Evolutionary conservation across 2,329 filamentous ascomycete genomes (phyloP).

Genomic region (Trichocomaceae sp.): DNA sequence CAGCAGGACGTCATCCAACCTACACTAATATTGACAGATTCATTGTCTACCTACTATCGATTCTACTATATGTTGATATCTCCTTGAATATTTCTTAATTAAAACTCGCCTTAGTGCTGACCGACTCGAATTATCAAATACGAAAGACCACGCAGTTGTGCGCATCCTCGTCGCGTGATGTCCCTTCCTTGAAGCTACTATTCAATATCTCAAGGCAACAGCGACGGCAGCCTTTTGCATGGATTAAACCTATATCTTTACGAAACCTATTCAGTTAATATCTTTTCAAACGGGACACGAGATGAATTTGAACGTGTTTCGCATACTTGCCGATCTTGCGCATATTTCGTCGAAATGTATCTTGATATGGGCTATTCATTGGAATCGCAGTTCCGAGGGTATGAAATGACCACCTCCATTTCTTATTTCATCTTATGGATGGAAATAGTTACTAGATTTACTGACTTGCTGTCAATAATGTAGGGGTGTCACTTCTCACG

Average conservation of each 20-base stretch:
- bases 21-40: not conserved
- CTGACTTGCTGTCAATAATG: conserved; percentile 15
- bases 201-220: not conserved
- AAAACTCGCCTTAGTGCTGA: not conserved
- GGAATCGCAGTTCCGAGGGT: conserved; percentile 81
- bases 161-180: not conserved
- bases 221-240: not conserved
- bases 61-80: not conserved
- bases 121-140: not conserved
- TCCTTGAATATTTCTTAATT: not conserved
- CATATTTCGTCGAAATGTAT: conserved; percentile 85
- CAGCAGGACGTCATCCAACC: no score
- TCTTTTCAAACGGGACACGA: not conserved
- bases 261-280: not conserved
- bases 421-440: not conserved
- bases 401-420: conserved; percentile 16
- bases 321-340: conserved; percentile 74
- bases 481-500: conserved; percentile 80
- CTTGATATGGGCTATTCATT: conserved; percentile 82
- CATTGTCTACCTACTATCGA: not conserved
- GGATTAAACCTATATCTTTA: not conserved
- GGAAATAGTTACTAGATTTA: not conserved
- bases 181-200: not conserved
- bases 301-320: conserved; percentile 46
- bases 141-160: not conserved